A percentile compares a stretch with the other conserved stretches of the same genome.
Evolutionary conservation across 202 grass and related monocot genomes (phyloP).

Genomic region (Dendrocalamus latiflorus): DNA sequence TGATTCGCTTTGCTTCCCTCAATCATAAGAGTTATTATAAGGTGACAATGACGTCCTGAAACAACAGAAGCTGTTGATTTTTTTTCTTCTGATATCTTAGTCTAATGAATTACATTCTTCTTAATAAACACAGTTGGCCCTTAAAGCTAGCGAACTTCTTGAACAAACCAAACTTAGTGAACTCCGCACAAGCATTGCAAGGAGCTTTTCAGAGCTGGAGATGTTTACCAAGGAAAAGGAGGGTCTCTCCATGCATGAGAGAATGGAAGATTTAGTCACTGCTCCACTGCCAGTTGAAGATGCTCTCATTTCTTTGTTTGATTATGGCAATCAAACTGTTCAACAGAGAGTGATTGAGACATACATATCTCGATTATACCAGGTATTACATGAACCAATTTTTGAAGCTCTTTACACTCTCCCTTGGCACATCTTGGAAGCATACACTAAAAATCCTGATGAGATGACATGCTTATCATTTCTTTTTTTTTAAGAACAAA

Average conservation of each 20-base stretch:
- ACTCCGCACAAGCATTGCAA: conserved; percentile 60
- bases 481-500: neutral
- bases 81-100: conserved; percentile 5
- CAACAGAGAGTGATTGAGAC: conserved; percentile 63
- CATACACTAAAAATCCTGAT: neutral
- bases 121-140: conserved; percentile 60
- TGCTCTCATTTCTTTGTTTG: conserved; percentile 73
- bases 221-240: conserved; percentile 57
- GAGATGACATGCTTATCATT: conserved; percentile 1
- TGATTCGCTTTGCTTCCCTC: conserved; percentile 70
- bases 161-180: conserved; percentile 87
- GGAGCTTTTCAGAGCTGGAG: conserved; percentile 68
- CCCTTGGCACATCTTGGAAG: neutral
- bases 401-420: neutral
- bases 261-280: conserved; percentile 64
- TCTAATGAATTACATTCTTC: conserved; percentile 26
- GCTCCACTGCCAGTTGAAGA: conserved; percentile 79
- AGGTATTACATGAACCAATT: conserved; percentile 36
- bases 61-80: neutral
- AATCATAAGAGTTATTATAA: conserved; percentile 80
- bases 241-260: conserved; percentile 42
- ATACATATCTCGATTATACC: conserved; percentile 71
- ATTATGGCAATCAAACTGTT: conserved; percentile 56
- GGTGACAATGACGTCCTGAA: conserved; percentile 23
- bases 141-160: conserved; percentile 85